A percentile compares a stretch with the other conserved stretches of the same genome.
phyloP scores from a whole-genome alignment of 805 yeast species.

The Blastobotrys peoriensis region DNA sequence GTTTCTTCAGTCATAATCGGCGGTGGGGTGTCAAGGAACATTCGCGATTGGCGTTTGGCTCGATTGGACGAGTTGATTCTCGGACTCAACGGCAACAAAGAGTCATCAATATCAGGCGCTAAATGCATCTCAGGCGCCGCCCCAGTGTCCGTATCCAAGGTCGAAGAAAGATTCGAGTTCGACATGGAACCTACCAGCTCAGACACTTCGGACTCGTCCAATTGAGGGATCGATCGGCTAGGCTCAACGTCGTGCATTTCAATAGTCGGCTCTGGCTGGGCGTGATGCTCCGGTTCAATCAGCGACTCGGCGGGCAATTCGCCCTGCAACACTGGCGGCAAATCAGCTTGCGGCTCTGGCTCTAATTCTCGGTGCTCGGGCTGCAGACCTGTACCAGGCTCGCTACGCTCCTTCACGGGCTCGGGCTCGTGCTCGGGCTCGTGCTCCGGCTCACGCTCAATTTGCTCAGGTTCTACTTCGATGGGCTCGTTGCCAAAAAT shows the following conservation, averaged over 20 bases:
- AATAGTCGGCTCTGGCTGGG: neutral
- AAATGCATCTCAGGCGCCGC: too few species aligned
- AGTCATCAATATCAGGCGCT: slow-evolving; percentile 2
- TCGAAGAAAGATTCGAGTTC: neutral
- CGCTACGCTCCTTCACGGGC: neutral
- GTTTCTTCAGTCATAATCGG: neutral
- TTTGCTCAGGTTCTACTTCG: slow-evolving; percentile 2
- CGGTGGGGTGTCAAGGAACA: neutral
- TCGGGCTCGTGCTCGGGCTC: neutral
- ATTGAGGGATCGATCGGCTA: neutral
- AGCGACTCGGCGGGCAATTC: neutral
- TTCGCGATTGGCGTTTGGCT: neutral
- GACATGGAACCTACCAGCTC: neutral
- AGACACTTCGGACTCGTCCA: neutral
- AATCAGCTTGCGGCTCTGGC: neutral
- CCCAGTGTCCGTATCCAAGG: neutral
- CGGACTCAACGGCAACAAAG: neutral
- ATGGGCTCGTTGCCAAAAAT: slow-evolving; percentile 23
- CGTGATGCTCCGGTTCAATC: neutral
- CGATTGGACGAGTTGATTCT: neutral
- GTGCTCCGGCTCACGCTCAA: neutral
- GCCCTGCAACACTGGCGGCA: neutral
- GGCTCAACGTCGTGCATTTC: neutral
- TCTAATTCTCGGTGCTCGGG: neutral
- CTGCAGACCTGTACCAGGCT: too few species aligned